Evolutionary conservation across 2,329 filamentous ascomycete species (phyloP), one percentile per base, ranked within the genome.

Genomic region (Dryadomyces sulphureus): DNA sequence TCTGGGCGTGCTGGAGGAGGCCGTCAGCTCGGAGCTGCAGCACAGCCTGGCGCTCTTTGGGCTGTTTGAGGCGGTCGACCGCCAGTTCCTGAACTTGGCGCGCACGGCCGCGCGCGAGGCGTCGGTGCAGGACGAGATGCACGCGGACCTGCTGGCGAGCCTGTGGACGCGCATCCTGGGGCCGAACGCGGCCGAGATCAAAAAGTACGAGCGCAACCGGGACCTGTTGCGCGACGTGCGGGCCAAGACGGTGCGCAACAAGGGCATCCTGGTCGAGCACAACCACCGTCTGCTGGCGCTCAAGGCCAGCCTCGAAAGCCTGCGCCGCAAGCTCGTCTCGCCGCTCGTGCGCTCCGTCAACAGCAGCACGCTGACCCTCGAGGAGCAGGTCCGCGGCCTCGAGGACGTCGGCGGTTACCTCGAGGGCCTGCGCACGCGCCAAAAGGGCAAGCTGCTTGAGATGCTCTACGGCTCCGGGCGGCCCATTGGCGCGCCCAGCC

Each of bases 141-240:
- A 93, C 59, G 79, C 78, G 50, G 87, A 38, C 36, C 73, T 92
- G 56, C 79, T 95, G 38, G 81, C 81, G 2, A 82, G 79, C 3
- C 73, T 95, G 8, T 96, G 90, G 90, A 84, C 84, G 2, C 79
- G 81, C 41, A 77, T 94, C 20, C 77, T 95, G 1, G 89, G 88
- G 1, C 71, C 82, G 35, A 82, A 84, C 56, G 79, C 83, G 7
- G 72, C 71, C 39, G 74, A 81, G 53, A 71, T 94, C n/a, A 76
- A 78, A 58, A 95, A 95, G 62, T 95, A 88, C 62, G 87, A 94
- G 61, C 86, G 84, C 64, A 96, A 96, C 68, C 81, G 82, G 51
- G 72, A 79, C 43, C 70, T 95, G 1, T 75, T 96, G 21, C 75
- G 73, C 43, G 82, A 81, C 53, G 82, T 96, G 47, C 79, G 88